phyloP scores from a whole-genome alignment of 202 grass and related monocot species.

The Digitaria exilis region DNA sequence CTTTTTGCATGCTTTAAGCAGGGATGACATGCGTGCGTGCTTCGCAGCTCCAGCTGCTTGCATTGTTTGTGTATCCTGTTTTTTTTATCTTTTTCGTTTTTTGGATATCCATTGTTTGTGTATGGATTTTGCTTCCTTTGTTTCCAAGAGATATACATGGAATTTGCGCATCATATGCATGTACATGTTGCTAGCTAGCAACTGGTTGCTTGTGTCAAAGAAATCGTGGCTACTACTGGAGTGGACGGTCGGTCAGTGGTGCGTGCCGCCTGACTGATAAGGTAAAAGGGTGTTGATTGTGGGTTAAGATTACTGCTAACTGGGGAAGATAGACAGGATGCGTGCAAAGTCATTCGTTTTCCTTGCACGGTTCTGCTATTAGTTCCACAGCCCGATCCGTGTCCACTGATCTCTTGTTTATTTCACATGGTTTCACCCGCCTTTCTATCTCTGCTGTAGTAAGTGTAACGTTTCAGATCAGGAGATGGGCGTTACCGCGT shows the following conservation, averaged over 20 bases:
- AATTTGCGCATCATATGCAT: background rate
- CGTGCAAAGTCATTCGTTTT: background rate
- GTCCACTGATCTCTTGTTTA: background rate
- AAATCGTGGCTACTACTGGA: background rate
- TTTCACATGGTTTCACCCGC: background rate
- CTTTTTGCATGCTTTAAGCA: conserved; percentile 47
- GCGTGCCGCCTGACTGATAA: background rate
- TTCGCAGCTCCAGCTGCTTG: background rate
- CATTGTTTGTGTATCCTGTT: background rate
- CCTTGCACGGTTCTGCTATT: background rate
- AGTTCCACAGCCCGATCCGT: background rate
- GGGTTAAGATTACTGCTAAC: conserved; percentile 13
- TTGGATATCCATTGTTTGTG: too few relatives aligned
- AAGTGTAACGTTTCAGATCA: background rate
- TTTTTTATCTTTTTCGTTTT: too few relatives aligned
- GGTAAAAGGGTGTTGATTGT: background rate
- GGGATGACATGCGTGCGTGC: background rate
- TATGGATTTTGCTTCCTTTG: conserved; percentile 23
- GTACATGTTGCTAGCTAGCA: background rate
- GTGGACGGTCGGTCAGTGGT: background rate
- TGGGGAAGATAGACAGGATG: background rate
- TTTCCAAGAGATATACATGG: background rate
- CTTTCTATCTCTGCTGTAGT: background rate
- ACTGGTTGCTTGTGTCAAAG: background rate
- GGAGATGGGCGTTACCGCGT: background rate